Evolutionary conservation across 192 early-diverging fungal genomes (phyloP), one percentile per base, ranked within the genome.

Genomic region (Podila epigama): DNA sequence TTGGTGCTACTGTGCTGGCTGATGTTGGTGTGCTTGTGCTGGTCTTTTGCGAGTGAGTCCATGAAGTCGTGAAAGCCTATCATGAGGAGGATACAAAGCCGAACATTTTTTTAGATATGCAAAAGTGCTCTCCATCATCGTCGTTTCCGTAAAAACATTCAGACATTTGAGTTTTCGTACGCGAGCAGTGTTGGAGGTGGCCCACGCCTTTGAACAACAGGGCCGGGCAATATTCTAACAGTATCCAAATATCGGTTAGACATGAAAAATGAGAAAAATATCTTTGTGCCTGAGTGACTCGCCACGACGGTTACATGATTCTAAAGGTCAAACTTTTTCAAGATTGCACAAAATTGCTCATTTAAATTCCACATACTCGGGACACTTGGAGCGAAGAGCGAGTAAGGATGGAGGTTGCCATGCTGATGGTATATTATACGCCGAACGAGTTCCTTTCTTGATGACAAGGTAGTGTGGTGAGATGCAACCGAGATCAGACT

Each of bases 11-110:
- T 52, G 44, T 27, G 20, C 7, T 44, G 41, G 54, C 9, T 63
- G 68, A 22, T 16, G 58, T 2, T 39, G 58, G 42, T 29, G 54
- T 27, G 34, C 60, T 7, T 20, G 55, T 16, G 7, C 50, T 28
- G 34, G 48, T 31, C 20, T 72, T 41, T 27, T 65, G 62, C 28
- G 65, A 58, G 16, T 57, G 59, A 11, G 5, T 57, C 42, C 44
- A 60, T 58, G 72, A 67, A 51, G 72, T 63, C 9, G 72, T 40
- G 32, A 75, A 67, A 0, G 64, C 53, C 65, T 75, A 55, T 29
- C 9, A 9, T 11, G 25, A 2, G 20, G 4, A 34, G 16, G 7
- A 6, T 32, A 9, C 37, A 18, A 16, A 58, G 56, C 16, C 10
- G 13, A 32, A 1, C 20, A 32, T 10, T 15, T 1, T 22, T 55